These are phyloP conservation scores for Beta macrorhiza DNA, from an alignment of 179 eudicot species.

Conservation along the genomic window DNA sequence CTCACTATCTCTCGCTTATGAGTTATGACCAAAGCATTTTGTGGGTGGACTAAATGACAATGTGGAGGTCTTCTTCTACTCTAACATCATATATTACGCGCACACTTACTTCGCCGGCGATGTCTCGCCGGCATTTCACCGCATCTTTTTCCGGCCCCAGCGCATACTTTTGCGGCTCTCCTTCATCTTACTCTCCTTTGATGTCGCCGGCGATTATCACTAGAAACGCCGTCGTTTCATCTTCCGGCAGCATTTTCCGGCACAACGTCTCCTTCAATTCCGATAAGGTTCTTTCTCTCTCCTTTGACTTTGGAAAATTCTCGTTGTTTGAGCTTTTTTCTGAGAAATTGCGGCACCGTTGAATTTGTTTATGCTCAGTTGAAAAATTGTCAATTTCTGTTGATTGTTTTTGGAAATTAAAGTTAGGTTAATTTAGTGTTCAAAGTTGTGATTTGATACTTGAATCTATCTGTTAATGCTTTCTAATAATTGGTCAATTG, in stretches of 20 bases:
- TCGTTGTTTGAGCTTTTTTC: background rate
- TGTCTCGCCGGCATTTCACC: background rate
- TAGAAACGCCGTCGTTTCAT: background rate
- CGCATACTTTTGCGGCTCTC: background rate
- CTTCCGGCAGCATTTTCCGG: conserved; percentile 3
- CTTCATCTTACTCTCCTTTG: conserved; percentile 2
- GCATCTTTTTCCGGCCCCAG: conserved; percentile 1
- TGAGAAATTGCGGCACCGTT: background rate
- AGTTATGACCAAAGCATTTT: no score
- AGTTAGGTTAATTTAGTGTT: background rate
- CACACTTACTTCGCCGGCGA: conserved; percentile 7
- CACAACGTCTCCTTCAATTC: background rate
- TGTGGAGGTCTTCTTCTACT: conserved; percentile 35
- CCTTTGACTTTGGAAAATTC: background rate
- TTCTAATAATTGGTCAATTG: background rate
- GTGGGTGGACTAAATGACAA: background rate
- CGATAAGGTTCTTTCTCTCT: conserved; percentile 26
- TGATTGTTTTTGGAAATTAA: background rate
- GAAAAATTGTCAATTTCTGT: background rate
- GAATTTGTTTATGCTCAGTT: background rate
- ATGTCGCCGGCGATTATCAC: conserved; percentile 12
- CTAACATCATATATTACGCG: conserved; percentile 17
- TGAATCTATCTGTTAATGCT: background rate
- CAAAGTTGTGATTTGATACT: background rate
- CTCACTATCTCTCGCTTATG: no score